Base-by-base conservation (phyloP, 345 rosid genomes). In the Aquilaria sinensis region DNA sequence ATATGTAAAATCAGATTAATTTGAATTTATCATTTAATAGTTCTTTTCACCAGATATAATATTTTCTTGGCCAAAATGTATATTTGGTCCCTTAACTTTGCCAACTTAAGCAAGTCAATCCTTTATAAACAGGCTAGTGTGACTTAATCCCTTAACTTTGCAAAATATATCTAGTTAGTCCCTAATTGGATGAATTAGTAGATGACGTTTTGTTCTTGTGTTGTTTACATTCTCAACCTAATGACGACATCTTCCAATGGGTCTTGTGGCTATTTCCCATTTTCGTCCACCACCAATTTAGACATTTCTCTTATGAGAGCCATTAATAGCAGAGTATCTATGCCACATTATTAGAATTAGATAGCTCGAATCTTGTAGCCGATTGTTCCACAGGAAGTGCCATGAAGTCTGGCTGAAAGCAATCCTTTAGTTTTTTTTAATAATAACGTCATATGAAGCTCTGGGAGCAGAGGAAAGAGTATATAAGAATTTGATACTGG, bases 401-500 rank as follows among this genome's bases (percentile, higher is more conserved):
- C 47, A 31, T 70, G 51, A 49, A 64, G 15, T 5, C 56, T 6
- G 57, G 85, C 96, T 29, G 84, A 77, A 64, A 72, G 87, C 56
- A 75, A 60, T 57, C 85, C 90, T 64, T 58, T 94, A 13, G 93
- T 94, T 5, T 94, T 94, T 46, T 96, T 96, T 16, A 5, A 88
- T 90, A 64, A 97, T 96, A 0, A 92, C 97, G 2, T 94, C 99
- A 11, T 84, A 16, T 97, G 4, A 88, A 88, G 85, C 89, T 94
- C 1, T 94, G 96, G 99, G 77, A 80, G 57, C 67, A 80, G 61
- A 77, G 97, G 70, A 85, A 94, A 68, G 81, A 90, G 71, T 94
- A 94, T 74, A 88, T 94, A 72, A 94, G 88, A 81, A 73, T 87
- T 65, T 94, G 99, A 97, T 94, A 70, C 65, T 78, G 72, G 43